A percentile compares a stretch with the other conserved stretches of the same genome.
These are phyloP conservation scores for Pichia thaimueangensis DNA, from an alignment of 805 yeast species.

Conservation along the genomic window DNA sequence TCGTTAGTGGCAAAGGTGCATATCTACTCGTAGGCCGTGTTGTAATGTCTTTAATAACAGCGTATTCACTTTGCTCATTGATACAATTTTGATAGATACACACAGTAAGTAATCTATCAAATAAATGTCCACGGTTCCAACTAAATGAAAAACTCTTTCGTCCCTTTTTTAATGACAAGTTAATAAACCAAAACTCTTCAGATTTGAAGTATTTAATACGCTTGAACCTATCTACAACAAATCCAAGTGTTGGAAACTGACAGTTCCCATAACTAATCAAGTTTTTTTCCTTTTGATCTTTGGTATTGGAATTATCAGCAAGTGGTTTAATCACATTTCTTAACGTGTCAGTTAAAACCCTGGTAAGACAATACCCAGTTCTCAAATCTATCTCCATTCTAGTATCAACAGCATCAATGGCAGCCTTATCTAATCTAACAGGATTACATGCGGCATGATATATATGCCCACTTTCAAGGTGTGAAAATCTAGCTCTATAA, in stretches of 20 bases:
- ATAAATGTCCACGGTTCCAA: constrained; percentile 73
- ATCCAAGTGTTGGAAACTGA: constrained; percentile 95
- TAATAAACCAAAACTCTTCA: constrained; percentile 77
- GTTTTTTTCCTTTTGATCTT: constrained; percentile 4
- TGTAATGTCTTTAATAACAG: constrained; percentile 42
- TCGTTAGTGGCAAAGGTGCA: constrained; percentile 87
- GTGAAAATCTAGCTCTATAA: constrained; percentile 81
- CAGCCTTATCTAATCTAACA: constrained; percentile 49
- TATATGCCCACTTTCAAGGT: constrained; percentile 72
- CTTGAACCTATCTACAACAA: constrained; percentile 85
- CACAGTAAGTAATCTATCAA: constrained; percentile 62
- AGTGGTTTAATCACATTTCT: constrained; percentile 26
- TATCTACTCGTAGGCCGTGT: constrained; percentile 65
- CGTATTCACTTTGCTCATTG: constrained; percentile 37
- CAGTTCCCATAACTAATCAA: constrained; percentile 81
- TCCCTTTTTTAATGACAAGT: constrained; percentile 42
- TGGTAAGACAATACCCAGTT: constrained; percentile 83
- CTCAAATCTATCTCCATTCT: constrained; percentile 84
- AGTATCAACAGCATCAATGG: constrained; percentile 79
- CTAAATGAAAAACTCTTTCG: constrained; percentile 37
- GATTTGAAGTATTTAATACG: constrained; percentile 65
- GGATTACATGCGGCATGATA: constrained; percentile 70
- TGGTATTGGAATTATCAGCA: constrained; percentile 15
- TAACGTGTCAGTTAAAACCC: constrained; percentile 60
- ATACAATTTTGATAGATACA: constrained; percentile 66